These are phyloP conservation scores for Clavulina sp. DNA, from an alignment of 768 basidiomycete species.

Conservation along the genomic window DNA sequence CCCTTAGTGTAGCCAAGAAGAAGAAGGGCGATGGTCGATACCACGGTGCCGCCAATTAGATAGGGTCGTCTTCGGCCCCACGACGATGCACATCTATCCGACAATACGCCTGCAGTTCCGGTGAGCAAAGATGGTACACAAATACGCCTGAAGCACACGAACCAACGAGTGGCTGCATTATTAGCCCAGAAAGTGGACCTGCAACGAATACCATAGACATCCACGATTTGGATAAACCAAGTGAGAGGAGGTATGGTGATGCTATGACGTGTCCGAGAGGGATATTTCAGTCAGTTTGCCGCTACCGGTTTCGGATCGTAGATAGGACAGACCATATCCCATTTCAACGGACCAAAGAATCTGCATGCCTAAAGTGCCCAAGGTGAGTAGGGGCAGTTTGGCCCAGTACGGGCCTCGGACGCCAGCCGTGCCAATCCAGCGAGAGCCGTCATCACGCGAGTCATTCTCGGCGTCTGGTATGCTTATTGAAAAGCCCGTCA, in stretches of 20 bases:
- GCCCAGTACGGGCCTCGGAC: background rate
- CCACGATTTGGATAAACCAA: slow-evolving; percentile 67
- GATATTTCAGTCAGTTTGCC: background rate
- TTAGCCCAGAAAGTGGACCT: slow-evolving; percentile 73
- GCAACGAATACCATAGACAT: slow-evolving; percentile 89
- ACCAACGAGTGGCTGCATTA: slow-evolving; percentile 85
- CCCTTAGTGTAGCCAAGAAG: slow-evolving; percentile 67
- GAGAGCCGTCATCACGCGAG: background rate
- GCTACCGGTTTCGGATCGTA: background rate
- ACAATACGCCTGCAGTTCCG: slow-evolving; percentile 33
- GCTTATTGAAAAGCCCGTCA: no score
- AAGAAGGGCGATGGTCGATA: slow-evolving; percentile 57
- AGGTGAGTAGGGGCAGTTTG: slow-evolving; percentile 42
- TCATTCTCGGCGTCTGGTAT: no score
- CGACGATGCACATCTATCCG: slow-evolving; percentile 67
- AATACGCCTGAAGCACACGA: background rate
- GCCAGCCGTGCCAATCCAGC: background rate
- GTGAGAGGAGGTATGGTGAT: slow-evolving; percentile 77
- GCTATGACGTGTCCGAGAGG: slow-evolving; percentile 24
- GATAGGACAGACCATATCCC: slow-evolving; percentile 47
- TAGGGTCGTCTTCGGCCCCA: slow-evolving; percentile 77
- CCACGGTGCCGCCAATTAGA: slow-evolving; percentile 50
- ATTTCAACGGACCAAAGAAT: slow-evolving; percentile 91
- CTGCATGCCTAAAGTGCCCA: slow-evolving; percentile 70
- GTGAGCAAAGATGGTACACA: background rate